phyloP scores from a whole-genome alignment of 805 yeast genomes.

The Pichia paraexigua region DNA sequence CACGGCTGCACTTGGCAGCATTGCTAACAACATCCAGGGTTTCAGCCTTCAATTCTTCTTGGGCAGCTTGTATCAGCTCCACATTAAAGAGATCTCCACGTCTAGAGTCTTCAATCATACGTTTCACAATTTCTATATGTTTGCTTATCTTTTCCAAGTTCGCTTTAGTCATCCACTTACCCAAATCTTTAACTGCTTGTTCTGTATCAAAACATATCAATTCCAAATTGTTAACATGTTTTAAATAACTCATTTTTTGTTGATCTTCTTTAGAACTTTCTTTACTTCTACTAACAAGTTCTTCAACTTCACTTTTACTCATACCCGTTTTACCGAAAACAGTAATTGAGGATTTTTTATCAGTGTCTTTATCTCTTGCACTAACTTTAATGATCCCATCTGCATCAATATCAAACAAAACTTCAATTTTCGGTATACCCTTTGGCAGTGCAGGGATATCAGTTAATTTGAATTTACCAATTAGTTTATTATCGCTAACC shows the following conservation, averaged over 20 bases:
- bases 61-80: conserved; percentile 27
- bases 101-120: conserved; percentile 26
- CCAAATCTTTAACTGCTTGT: conserved; percentile 25
- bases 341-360: conserved; percentile 90
- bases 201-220: conserved; percentile 30
- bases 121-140: conserved; percentile 20
- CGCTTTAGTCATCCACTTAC: conserved; percentile 12
- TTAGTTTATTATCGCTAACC: conserved; percentile 89
- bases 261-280: conserved; percentile 76
- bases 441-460: conserved; percentile 89
- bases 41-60: conserved; percentile 27
- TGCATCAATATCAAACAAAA: conserved; percentile 90
- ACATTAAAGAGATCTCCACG: conserved; percentile 23
- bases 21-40: conserved; percentile 21
- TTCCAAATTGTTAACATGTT: conserved; percentile 60
- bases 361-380: conserved; percentile 89
- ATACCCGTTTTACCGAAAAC: conserved; percentile 95
- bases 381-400: conserved; percentile 95
- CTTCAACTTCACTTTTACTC: conserved; percentile 82
- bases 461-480: conserved; percentile 86
- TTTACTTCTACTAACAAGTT: conserved; percentile 86
- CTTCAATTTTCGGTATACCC: conserved; percentile 87
- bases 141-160: conserved; percentile 13
- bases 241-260: conserved; percentile 41
- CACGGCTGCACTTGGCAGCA: conserved; percentile 22